Evolutionary conservation across 75 land plant genomes (phyloP).

Genomic region (Ceratopteris richardii): DNA sequence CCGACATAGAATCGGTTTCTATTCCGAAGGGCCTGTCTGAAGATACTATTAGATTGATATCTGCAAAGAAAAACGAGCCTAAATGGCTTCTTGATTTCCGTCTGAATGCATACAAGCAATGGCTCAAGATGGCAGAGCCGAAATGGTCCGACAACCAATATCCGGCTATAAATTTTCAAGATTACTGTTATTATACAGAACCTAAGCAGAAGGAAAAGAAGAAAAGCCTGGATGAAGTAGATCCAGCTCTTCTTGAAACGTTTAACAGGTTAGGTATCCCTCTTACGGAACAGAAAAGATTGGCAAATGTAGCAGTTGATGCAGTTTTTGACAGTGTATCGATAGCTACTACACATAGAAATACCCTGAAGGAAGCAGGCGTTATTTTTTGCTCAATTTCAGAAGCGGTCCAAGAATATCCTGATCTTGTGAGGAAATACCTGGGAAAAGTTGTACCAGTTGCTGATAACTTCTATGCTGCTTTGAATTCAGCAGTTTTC

Average conservation of each 20-base stretch:
- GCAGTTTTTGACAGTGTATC: slow-evolving; percentile 95
- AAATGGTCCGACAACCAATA: slow-evolving; percentile 82
- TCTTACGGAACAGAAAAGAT: slow-evolving; percentile 78
- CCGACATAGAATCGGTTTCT: slow-evolving; percentile 76
- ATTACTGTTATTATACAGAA: slow-evolving; percentile 75
- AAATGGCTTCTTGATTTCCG: slow-evolving; percentile 93
- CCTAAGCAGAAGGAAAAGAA: slow-evolving; percentile 82
- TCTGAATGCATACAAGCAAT: slow-evolving; percentile 61
- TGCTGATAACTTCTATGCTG: slow-evolving; percentile 87
- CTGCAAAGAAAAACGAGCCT: slow-evolving; percentile 76
- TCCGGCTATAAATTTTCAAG: slow-evolving; percentile 74
- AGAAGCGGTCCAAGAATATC: slow-evolving; percentile 83
- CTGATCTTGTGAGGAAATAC: slow-evolving; percentile 81
- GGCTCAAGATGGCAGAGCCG: slow-evolving; percentile 78
- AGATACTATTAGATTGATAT: slow-evolving; percentile 71
- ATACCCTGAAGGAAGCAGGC: slow-evolving; percentile 64
- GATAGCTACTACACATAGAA: slow-evolving; percentile 96
- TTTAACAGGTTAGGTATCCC: slow-evolving; percentile 81
- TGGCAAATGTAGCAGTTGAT: slow-evolving; percentile 97
- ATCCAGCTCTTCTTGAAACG: slow-evolving; percentile 72
- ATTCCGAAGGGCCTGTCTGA: slow-evolving; percentile 95
- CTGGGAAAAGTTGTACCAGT: slow-evolving; percentile 85
- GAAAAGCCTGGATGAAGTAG: slow-evolving; percentile 90
- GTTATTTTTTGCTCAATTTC: slow-evolving; percentile 98
- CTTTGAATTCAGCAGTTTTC: slow-evolving; percentile 92